Conservation (phyloP, 768 basidiomycete species). For the Cyathus striatus region DNA sequence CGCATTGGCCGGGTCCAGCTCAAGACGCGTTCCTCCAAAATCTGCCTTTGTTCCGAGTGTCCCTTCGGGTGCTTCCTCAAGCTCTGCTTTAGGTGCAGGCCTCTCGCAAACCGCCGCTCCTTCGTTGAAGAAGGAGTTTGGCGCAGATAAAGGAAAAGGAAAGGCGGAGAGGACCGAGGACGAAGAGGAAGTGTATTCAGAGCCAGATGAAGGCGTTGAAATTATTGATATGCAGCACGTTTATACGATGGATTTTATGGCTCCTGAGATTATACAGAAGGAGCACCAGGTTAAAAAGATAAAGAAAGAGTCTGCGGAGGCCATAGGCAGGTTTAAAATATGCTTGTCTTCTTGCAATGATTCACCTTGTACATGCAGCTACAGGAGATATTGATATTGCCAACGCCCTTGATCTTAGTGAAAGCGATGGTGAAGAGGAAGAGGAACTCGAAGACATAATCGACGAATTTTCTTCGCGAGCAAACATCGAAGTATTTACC, state of each 20-base stretch:
- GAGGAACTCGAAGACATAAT: slow-evolving; percentile 76
- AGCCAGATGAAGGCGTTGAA: slow-evolving; percentile 84
- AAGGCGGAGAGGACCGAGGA: slow-evolving; percentile 28
- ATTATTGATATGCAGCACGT: slow-evolving; percentile 82
- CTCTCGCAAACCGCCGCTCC: slow-evolving; percentile 48
- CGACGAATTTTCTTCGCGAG: slow-evolving; percentile 54
- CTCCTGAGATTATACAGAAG: slow-evolving; percentile 66
- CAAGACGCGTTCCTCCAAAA: slow-evolving; percentile 45
- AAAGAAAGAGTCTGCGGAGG: slow-evolving; percentile 34
- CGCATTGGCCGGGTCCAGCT: slow-evolving; percentile 54
- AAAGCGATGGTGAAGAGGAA: slow-evolving; percentile 75
- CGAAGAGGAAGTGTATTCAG: slow-evolving; percentile 74
- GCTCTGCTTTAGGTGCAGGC: slow-evolving; percentile 39
- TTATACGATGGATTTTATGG: slow-evolving; percentile 82
- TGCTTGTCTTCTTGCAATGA: background rate
- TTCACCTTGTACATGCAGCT: background rate
- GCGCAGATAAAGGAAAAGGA: slow-evolving; percentile 17
- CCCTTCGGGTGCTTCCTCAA: slow-evolving; percentile 28
- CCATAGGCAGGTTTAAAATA: slow-evolving; percentile 17
- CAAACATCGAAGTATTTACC: slow-evolving; percentile 25
- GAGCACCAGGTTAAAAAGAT: slow-evolving; percentile 33
- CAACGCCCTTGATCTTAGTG: slow-evolving; percentile 66
- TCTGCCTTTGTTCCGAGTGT: slow-evolving; percentile 51
- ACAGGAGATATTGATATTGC: slow-evolving; percentile 36
- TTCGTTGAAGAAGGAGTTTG: slow-evolving; percentile 42